Evolutionary conservation across 2,329 filamentous ascomycete genomes (phyloP).

Genomic region (Colletotrichum neosansevieriae): DNA sequence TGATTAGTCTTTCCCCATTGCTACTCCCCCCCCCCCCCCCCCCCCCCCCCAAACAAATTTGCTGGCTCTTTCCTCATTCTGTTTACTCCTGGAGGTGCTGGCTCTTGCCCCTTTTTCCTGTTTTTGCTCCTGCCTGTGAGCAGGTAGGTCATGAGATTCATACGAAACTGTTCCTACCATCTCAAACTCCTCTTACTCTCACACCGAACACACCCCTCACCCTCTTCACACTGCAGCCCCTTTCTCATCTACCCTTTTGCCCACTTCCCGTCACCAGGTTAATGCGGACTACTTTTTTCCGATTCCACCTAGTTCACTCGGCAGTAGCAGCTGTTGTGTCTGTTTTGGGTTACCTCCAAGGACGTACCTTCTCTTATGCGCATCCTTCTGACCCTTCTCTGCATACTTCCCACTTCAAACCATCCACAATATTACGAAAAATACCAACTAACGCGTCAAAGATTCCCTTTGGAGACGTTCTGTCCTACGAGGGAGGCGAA

Average conservation of each 20-base stretch:
- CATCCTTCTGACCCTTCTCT: too few species aligned
- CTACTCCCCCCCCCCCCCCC: neutral
- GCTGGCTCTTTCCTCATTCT: neutral
- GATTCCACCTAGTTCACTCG: neutral
- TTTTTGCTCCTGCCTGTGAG: too few species aligned
- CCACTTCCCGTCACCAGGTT: neutral
- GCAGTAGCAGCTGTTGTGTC: neutral
- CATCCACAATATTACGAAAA: neutral
- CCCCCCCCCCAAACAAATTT: neutral
- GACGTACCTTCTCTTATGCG: too few species aligned
- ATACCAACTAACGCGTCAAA: conserved; percentile 3
- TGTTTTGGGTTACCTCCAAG: neutral
- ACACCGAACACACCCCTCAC: neutral
- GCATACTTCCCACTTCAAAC: too few species aligned
- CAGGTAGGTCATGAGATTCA: too few species aligned
- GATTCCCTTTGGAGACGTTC: conserved; percentile 30
- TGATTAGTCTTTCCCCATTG: neutral
- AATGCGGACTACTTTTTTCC: too few species aligned
- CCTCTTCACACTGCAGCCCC: neutral
- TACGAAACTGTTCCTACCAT: neutral
- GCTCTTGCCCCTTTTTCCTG: too few species aligned
- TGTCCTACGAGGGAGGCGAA: conserved; percentile 23
- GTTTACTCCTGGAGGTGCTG: neutral
- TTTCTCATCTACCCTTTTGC: neutral
- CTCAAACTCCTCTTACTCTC: neutral